phyloP scores from a whole-genome alignment of 805 yeast species.

The Priceomyces melissophilus region DNA sequence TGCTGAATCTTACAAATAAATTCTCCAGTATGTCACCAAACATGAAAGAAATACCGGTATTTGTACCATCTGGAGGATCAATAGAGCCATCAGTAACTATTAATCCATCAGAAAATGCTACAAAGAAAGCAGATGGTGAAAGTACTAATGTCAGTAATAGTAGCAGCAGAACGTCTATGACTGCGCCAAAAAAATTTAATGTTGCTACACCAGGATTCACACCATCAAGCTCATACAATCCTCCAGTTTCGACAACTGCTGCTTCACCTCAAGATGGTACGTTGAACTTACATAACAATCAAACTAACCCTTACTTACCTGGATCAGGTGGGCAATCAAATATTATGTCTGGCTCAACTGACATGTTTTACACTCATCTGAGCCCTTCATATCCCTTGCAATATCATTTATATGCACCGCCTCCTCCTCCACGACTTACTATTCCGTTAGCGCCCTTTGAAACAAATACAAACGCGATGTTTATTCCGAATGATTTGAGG shows the following conservation, averaged over 20 bases:
- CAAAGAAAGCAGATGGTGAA: background rate
- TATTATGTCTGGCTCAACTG: constrained; percentile 15
- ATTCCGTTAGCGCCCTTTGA: constrained; percentile 66
- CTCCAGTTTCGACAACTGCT: constrained; percentile 10
- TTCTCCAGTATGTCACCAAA: constrained; percentile 49
- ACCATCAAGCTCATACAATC: constrained; percentile 23
- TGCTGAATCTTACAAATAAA: constrained; percentile 25
- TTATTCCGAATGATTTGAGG: constrained; percentile 69
- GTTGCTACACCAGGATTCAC: constrained; percentile 39
- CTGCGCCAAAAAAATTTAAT: constrained; percentile 27
- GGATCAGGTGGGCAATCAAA: constrained; percentile 7
- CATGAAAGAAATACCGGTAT: constrained; percentile 44
- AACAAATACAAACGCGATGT: constrained; percentile 63
- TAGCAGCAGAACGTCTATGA: background rate
- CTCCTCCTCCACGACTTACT: constrained; percentile 71
- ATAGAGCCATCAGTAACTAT: background rate
- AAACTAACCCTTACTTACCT: constrained; percentile 21
- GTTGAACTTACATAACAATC: constrained; percentile 2
- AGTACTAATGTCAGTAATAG: constrained; percentile 1
- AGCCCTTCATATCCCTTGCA: constrained; percentile 52
- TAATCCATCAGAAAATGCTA: constrained; percentile 1
- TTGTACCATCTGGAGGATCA: constrained; percentile 40
- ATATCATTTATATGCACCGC: constrained; percentile 87
- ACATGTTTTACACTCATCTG: constrained; percentile 16
- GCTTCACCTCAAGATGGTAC: constrained; percentile 7